Base-by-base conservation (phyloP, 371 early-diverging fungal species). In the Mucor indicus region DNA sequence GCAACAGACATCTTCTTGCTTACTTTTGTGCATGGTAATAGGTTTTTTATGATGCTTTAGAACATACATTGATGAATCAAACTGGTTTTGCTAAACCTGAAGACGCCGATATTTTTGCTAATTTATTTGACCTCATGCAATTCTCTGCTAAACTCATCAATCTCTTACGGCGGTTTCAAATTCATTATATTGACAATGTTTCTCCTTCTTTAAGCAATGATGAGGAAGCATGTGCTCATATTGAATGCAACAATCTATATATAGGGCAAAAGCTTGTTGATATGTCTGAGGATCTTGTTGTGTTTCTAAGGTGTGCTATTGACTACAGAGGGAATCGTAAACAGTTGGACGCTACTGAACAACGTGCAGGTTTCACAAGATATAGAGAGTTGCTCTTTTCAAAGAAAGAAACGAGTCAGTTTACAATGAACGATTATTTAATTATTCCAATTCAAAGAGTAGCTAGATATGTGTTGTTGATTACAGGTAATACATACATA, bases 401-500 rank as follows among this genome's bases (percentile, higher is more conserved):
- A 23, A 43, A 50, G 44, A 67, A 57, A 36, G 67, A 68, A 53
- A 69, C 69, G 12, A 51, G 64, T 13, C 64, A 62, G 12, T 68
- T 72, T 22, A 50, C 57, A 3, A 41, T 69, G 38, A 25, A 55
- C 12, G 73, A 68, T 46, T 72, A 57, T 32, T 22, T 72, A 16
- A 72, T 72, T 31, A 66, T 69, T 32, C 73, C 73, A 12, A 62
- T 72, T 32, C 73, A 72, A 43, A 64, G 73, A 23, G 56, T 66
- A 0, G 58, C 67, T 21, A 57, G 73, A 17, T 72, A 72, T 30
- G 64, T 64, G 17, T 39, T 72, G 32, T 43, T 72, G 30, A 36
- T 72, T 17, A 54, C 66, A 46, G 71, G 71, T 71, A 60, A 51
- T 22, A n/a, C n/a, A n/a, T n/a, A n/a, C n/a, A n/a, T n/a, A n/a